Percentiles rank a stretch among this genome's conserved stretches.
phyloP scores from a whole-genome alignment of 148 eudicot species.

The Rheum nobile region DNA sequence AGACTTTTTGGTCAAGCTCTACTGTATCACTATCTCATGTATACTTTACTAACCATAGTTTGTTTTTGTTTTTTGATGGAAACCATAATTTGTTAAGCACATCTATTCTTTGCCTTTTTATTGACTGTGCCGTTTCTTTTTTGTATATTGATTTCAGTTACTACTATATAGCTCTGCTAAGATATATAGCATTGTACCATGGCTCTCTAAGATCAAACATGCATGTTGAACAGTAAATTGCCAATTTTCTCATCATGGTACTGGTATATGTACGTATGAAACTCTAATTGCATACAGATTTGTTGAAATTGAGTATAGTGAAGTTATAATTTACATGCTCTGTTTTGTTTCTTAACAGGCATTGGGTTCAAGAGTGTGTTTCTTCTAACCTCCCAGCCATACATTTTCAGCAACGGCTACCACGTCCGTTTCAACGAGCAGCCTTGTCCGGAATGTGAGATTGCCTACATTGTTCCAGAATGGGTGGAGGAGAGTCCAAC shows the following conservation, averaged over 20 bases:
- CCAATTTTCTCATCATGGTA: neutral
- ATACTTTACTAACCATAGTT: neutral
- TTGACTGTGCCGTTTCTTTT: neutral
- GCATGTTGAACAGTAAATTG: neutral
- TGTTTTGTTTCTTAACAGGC: slow-evolving; percentile 20
- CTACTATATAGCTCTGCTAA: neutral
- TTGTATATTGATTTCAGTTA: neutral
- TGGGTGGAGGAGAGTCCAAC: slow-evolving; percentile 59
- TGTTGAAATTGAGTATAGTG: neutral
- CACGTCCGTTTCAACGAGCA: slow-evolving; percentile 50
- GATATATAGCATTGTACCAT: neutral
- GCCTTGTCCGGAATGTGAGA: slow-evolving; percentile 43
- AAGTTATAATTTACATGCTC: neutral
- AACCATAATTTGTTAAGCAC: neutral
- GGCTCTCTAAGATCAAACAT: neutral
- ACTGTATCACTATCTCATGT: neutral
- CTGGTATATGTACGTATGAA: neutral
- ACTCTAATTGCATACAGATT: neutral
- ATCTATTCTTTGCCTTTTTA: neutral
- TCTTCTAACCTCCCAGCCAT: slow-evolving; percentile 46
- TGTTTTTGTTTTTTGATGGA: no score
- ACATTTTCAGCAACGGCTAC: slow-evolving; percentile 44
- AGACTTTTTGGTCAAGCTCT: neutral
- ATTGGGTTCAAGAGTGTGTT: slow-evolving; percentile 72
- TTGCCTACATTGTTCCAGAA: slow-evolving; percentile 67